A percentile compares a stretch with the other conserved stretches of the same genome.
Conservation (phyloP, 192 early-diverging fungal species). For the Coemansia sp. region DNA sequence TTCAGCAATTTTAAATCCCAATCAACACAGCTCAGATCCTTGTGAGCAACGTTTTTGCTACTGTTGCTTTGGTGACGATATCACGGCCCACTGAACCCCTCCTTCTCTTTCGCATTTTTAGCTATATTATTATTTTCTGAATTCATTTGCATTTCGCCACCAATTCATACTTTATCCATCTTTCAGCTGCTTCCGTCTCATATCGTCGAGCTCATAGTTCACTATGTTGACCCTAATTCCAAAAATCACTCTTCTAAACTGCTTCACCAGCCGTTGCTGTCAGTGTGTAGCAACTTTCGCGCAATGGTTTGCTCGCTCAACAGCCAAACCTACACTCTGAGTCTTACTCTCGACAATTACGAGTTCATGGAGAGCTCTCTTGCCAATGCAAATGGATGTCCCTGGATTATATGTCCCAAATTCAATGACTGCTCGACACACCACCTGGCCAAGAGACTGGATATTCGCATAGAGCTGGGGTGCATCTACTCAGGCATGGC, state of each 20-base stretch:
- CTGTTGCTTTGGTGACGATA: no score
- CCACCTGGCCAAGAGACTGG: background rate
- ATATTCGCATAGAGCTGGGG: background rate
- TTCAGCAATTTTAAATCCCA: no score
- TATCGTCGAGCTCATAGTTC: background rate
- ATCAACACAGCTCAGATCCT: no score
- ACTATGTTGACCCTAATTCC: background rate
- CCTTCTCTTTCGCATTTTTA: no score
- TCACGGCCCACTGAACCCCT: no score
- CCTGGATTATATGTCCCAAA: background rate
- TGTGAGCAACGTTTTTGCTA: no score
- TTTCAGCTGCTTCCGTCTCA: background rate
- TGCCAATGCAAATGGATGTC: background rate
- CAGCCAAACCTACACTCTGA: background rate
- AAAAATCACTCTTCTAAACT: background rate
- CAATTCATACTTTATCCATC: background rate
- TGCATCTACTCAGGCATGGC: background rate
- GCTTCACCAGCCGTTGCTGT: background rate
- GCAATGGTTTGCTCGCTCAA: background rate
- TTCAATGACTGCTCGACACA: background rate
- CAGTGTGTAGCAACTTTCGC: background rate
- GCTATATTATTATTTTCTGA: no score
- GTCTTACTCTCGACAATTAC: background rate
- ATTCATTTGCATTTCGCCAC: no score
- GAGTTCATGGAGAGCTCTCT: background rate